Conservation (phyloP, 2,329 filamentous ascomycete species). For the Botrytis fabae region DNA sequence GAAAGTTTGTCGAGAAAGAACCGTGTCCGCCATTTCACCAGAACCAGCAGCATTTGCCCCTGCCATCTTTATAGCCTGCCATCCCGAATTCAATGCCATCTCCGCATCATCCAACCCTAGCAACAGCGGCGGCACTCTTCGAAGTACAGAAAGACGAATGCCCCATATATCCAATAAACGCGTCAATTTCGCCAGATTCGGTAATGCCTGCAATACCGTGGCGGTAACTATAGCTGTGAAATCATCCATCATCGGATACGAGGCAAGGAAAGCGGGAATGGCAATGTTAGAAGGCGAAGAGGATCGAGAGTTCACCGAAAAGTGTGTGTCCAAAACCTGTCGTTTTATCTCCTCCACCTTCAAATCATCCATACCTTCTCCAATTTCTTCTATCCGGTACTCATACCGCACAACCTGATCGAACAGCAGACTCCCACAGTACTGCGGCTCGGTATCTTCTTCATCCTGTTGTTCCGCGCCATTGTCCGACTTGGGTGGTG, state of each 20-base stretch:
- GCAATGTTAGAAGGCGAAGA: conserved; percentile 49
- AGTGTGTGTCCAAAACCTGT: conserved; percentile 80
- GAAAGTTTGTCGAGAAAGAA: conserved; percentile 46
- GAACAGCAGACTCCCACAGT: conserved; percentile 64
- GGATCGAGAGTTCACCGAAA: conserved; percentile 59
- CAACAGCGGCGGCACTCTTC: conserved; percentile 70
- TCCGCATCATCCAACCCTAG: conserved; percentile 65
- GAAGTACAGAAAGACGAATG: conserved; percentile 71
- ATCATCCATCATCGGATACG: conserved; percentile 77
- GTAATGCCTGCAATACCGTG: conserved; percentile 85
- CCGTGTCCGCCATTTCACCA: conserved; percentile 20
- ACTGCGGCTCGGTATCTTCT: conserved; percentile 29
- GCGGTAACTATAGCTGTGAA: conserved; percentile 87
- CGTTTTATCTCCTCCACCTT: conserved; percentile 86
- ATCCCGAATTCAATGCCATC: conserved; percentile 63
- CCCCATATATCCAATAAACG: conserved; percentile 77
- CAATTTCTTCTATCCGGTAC: conserved; percentile 71
- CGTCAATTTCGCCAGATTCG: conserved; percentile 72
- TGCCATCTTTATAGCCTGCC: conserved; percentile 56
- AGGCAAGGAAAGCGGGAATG: conserved; percentile 46
- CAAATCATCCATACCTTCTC: conserved; percentile 65
- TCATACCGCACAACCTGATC: conserved; percentile 68
- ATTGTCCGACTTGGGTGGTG: conserved; percentile 32
- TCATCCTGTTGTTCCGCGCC: conserved; percentile 15
- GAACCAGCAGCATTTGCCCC: conserved; percentile 25